These are phyloP conservation scores for Stagonosporopsis tanaceti DNA, from an alignment of 2,329 filamentous ascomycete genomes.

Conservation along the genomic window DNA sequence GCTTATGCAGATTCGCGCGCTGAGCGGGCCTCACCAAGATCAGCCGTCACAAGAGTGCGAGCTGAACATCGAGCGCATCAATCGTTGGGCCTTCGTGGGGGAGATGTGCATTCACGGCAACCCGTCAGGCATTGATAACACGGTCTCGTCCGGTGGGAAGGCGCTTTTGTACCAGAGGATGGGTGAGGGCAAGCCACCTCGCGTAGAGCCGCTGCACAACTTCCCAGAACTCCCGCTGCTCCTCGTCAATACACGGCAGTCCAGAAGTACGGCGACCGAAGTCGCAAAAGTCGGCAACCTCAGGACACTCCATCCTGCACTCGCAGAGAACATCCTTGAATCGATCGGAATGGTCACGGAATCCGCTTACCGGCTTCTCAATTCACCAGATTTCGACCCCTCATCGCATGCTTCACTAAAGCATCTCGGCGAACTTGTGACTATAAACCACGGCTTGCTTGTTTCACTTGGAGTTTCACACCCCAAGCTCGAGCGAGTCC, in stretches of 20 bases:
- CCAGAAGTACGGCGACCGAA: constrained; percentile 84
- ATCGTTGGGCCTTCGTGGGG: constrained; percentile 95
- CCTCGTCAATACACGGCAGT: constrained; percentile 86
- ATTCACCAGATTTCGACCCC: constrained; percentile 71
- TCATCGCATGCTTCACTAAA: constrained; percentile 69
- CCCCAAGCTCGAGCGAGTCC: constrained; percentile 87
- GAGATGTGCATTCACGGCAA: constrained; percentile 98
- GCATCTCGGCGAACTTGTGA: constrained; percentile 85
- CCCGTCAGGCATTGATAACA: constrained; percentile 96
- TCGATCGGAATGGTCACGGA: constrained; percentile 79
- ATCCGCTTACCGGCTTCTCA: constrained; percentile 64
- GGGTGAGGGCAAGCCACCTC: constrained; percentile 79
- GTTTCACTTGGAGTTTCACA: constrained; percentile 94
- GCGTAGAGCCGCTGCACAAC: constrained; percentile 77
- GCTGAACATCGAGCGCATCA: constrained; percentile 91
- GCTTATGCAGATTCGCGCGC: constrained; percentile 83
- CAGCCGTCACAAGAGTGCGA: constrained; percentile 88
- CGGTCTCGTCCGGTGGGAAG: constrained; percentile 90
- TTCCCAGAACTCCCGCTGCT: constrained; percentile 93
- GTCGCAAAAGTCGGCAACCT: constrained; percentile 85
- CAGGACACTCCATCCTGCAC: constrained; percentile 73
- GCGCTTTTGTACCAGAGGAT: constrained; percentile 88
- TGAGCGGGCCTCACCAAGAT: constrained; percentile 90
- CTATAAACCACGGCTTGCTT: constrained; percentile 91
- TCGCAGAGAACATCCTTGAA: constrained; percentile 82